Conservation (phyloP, 2,329 filamentous ascomycete genomes). For the Seiridium unicorne region DNA sequence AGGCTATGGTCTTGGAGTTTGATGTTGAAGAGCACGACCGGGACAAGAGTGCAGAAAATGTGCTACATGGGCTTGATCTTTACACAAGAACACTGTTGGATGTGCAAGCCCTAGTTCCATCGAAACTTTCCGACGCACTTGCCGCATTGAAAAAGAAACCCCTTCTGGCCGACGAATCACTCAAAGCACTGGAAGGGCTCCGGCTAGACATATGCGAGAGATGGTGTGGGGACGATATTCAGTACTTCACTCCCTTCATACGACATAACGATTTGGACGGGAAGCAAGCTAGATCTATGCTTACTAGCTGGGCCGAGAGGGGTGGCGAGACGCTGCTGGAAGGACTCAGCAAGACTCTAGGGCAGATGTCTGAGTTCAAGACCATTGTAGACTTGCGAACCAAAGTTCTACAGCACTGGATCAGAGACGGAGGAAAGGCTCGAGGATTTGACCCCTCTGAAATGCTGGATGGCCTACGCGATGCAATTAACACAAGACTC, state of each 20-base stretch:
- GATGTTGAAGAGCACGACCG: constrained; percentile 44
- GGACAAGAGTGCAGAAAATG: constrained; percentile 40
- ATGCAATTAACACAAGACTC: constrained; percentile 67
- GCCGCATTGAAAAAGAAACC: constrained; percentile 66
- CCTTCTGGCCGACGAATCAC: constrained; percentile 68
- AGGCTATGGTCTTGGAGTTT: constrained; percentile 65
- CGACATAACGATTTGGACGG: constrained; percentile 74
- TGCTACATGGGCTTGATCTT: constrained; percentile 66
- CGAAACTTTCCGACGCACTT: constrained; percentile 68
- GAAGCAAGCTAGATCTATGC: constrained; percentile 56
- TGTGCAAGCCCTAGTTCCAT: constrained; percentile 73
- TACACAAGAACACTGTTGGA: constrained; percentile 77
- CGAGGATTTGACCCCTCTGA: constrained; percentile 66
- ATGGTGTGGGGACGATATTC: constrained; percentile 82
- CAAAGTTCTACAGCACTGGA: constrained; percentile 71
- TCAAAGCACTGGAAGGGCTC: constrained; percentile 67
- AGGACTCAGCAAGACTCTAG: constrained; percentile 61
- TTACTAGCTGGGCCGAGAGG: constrained; percentile 62
- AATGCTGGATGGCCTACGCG: constrained; percentile 67
- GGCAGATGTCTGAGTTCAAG: constrained; percentile 62
- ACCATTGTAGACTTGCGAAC: constrained; percentile 69
- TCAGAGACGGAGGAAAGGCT: constrained; percentile 63
- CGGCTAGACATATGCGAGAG: constrained; percentile 74
- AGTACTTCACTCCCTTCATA: constrained; percentile 83
- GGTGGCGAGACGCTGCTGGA: constrained; percentile 58